Evolutionary conservation across 2,329 filamentous ascomycete species (phyloP), one percentile per base, ranked within the genome.

Genomic region (Claviceps monticola): DNA sequence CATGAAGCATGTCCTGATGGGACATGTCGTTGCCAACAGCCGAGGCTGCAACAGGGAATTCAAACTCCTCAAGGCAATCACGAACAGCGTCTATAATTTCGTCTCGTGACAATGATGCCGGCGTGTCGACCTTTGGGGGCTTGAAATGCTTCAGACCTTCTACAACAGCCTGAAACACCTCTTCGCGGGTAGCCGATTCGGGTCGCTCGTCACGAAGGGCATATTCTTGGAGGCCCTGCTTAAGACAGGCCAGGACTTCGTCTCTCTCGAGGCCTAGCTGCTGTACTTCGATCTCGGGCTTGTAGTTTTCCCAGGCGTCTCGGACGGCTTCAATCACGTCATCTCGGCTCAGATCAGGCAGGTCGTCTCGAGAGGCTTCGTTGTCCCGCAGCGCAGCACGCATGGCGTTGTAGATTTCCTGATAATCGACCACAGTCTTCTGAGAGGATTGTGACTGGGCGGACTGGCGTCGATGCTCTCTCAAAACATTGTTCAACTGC

Each of bases 221-320:
- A 62, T 93, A 89, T 46, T 88, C 81, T 57, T 86, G 82, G 0
- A 97, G 76, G 0, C 91, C 91, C 69, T 96, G 85, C 58, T 86
- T 83, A 26, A 97, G 75, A 57, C 89, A 95, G 41, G 85, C 82
- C 14, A 97, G 73, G 47, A 97, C 86, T 62, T 97, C 91, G 13
- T 96, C 88, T 5, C 88, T 79, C 64, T 95, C 91, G 1, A 97
- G 73, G 2, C 90, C 91, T 56, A 94, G 86, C 60, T 95, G 88
- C 59, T 95, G 85, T 4, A 95, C 76, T 59, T 95, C 84, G 49
- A 95, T 88, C 60, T 96, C 88, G 1, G 91, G 91, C 68, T 95
- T 95, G 69, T 95, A 95, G 51, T 83, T 87, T 63, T 96, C 91
- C 81, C 89, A 95, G 1, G 90, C 91, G 59, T 95, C 89, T 58